phyloP scores from a whole-genome alignment of 805 yeast species.

The Torulaspora microellipsoides region DNA sequence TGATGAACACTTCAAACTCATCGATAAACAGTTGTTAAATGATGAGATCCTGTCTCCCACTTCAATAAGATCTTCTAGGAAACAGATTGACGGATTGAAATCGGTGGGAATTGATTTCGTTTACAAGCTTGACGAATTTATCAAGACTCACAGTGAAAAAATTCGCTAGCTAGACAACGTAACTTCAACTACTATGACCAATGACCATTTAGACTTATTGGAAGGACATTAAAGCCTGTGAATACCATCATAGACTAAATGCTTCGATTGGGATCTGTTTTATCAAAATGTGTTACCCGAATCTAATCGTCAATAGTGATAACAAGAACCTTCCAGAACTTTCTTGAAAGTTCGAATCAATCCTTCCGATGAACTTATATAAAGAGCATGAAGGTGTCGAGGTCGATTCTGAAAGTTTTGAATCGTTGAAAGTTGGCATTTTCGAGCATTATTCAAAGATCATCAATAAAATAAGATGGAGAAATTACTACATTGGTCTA shows the following conservation, averaged over 20 bases:
- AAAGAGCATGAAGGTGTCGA: no score
- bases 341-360: not conserved
- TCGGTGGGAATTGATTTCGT: conserved; percentile 70
- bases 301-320: not conserved
- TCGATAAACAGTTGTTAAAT: conserved; percentile 65
- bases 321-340: conserved; percentile 11
- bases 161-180: conserved; percentile 1
- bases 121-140: conserved; percentile 50
- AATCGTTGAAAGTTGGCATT: no score
- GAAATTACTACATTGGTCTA: conserved; percentile 87
- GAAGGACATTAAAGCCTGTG: no score
- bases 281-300: not conserved
- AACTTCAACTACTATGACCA: no score
- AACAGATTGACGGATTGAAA: conserved; percentile 60
- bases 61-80: conserved; percentile 51
- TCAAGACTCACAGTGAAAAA: conserved; percentile 22
- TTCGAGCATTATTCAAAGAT: no score
- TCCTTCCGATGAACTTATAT: no score
- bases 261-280: no score
- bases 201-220: no score
- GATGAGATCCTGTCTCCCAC: conserved; percentile 49
- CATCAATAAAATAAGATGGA: conserved; percentile 52
- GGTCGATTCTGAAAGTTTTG: no score
- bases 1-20: conserved; percentile 50
- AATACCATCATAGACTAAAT: no score